These are phyloP conservation scores for Cydonia oblonga DNA, from an alignment of 331 rosid species.

Conservation along the genomic window DNA sequence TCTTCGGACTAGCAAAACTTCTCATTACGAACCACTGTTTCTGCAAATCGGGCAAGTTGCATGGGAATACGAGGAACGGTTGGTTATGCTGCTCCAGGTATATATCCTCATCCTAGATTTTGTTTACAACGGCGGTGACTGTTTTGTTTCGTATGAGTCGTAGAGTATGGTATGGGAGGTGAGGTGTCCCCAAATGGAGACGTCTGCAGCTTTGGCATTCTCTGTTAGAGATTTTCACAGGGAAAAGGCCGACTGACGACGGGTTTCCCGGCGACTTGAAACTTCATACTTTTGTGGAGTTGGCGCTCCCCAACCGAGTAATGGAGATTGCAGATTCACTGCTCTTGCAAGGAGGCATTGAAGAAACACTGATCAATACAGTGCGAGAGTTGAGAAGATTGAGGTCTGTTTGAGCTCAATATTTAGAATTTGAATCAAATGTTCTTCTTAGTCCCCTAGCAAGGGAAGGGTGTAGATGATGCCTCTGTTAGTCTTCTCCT, in stretches of 20 bases:
- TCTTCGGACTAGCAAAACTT: background rate
- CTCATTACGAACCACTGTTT: background rate
- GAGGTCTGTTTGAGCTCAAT: background rate
- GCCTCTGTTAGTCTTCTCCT: background rate
- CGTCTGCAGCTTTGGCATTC: background rate
- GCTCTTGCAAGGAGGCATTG: background rate
- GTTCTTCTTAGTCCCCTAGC: background rate
- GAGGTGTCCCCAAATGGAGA: background rate
- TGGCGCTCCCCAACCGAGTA: background rate
- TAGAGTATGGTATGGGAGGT: background rate
- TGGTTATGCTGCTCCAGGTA: background rate
- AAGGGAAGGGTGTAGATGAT: background rate
- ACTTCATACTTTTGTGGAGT: background rate
- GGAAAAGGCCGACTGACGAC: background rate
- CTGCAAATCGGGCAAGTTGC: background rate
- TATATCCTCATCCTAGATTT: too few species aligned
- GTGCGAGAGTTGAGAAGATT: background rate
- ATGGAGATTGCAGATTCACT: background rate
- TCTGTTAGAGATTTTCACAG: background rate
- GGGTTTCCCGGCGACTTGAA: background rate
- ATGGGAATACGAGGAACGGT: background rate
- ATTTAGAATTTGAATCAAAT: background rate
- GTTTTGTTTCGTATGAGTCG: background rate
- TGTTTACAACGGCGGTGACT: too few species aligned
- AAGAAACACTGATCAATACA: background rate